phyloP scores from a whole-genome alignment of 2,329 filamentous ascomycete genomes.

The Plenodomus lindquistii region DNA sequence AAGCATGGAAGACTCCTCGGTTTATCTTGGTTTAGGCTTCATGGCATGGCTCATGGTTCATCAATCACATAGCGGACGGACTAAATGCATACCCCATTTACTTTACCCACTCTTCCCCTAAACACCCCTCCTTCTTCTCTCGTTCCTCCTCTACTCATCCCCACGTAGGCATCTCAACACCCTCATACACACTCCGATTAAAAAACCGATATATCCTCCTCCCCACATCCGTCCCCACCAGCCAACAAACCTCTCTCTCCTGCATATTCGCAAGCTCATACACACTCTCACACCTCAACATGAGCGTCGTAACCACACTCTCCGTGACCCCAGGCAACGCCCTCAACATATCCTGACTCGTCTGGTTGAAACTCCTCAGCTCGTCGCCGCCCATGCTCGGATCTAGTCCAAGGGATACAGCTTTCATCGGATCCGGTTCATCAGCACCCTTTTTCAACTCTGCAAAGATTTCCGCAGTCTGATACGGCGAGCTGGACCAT shows the following conservation, averaged over 20 bases:
- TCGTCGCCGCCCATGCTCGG: conserved; percentile 56
- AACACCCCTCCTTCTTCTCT: too few relatives aligned
- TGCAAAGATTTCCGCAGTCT: conserved; percentile 96
- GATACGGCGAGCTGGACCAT: conserved; percentile 91
- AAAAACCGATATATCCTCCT: conserved; percentile 83
- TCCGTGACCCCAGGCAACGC: conserved; percentile 78
- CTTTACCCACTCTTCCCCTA: conserved; percentile 1
- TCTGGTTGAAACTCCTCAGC: conserved; percentile 75
- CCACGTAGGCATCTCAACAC: conserved; percentile 25
- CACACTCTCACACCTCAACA: conserved; percentile 74
- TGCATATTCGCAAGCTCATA: conserved; percentile 84
- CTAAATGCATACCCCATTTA: conserved; percentile 4
- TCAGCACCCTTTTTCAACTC: conserved; percentile 86
- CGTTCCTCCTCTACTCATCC: neutral
- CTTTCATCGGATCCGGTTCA: conserved; percentile 87
- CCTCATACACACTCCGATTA: conserved; percentile 59
- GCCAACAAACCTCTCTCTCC: conserved; percentile 68
- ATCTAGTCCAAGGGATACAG: conserved; percentile 80
- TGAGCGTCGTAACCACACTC: conserved; percentile 74
- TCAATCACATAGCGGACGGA: conserved; percentile 7
- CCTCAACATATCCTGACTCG: conserved; percentile 88
- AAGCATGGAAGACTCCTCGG: neutral
- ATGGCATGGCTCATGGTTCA: neutral
- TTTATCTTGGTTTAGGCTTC: neutral
- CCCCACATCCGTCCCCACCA: conserved; percentile 78